These are phyloP conservation scores for Penicillium hordei DNA, from an alignment of 2,329 filamentous ascomycete genomes.

Conservation along the genomic window DNA sequence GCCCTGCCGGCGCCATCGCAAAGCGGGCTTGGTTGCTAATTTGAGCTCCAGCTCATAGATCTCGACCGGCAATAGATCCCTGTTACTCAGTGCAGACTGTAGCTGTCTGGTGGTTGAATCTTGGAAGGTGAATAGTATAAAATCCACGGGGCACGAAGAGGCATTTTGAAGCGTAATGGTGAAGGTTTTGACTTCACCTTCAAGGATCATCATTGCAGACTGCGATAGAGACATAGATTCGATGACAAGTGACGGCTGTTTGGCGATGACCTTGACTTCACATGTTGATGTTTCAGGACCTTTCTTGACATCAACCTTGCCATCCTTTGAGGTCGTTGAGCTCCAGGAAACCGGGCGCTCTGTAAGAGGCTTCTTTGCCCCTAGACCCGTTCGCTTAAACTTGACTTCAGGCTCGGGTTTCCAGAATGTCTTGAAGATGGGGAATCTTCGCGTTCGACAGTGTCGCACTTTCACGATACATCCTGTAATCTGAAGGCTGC, in stretches of 20 bases:
- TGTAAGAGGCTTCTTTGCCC: slow-evolving; percentile 53
- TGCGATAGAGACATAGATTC: slow-evolving; percentile 77
- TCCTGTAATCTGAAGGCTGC: slow-evolving; percentile 71
- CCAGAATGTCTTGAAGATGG: slow-evolving; percentile 78
- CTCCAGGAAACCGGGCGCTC: slow-evolving; percentile 49
- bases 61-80: slow-evolving; percentile 74
- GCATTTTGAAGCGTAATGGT: slow-evolving; percentile 77
- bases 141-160: slow-evolving; percentile 73
- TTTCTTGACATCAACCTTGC: slow-evolving; percentile 34
- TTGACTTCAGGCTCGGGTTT: slow-evolving; percentile 67
- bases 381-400: slow-evolving; percentile 71
- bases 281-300: slow-evolving; percentile 39
- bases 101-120: slow-evolving; percentile 81
- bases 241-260: slow-evolving; percentile 74
- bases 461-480: slow-evolving; percentile 77
- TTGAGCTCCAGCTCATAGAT: slow-evolving; percentile 84
- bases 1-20: slow-evolving; percentile 54
- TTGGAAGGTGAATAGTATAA: slow-evolving; percentile 83
- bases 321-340: slow-evolving; percentile 42
- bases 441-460: slow-evolving; percentile 79
- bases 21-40: slow-evolving; percentile 69
- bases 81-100: slow-evolving; percentile 70
- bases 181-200: slow-evolving; percentile 80
- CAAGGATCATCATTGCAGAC: slow-evolving; percentile 85
- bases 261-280: slow-evolving; percentile 71